Percentiles rank a stretch among this genome's conserved stretches.
Evolutionary conservation across 208 protist genomes (phyloP).

Genomic region (Crithidia brevicula): DNA sequence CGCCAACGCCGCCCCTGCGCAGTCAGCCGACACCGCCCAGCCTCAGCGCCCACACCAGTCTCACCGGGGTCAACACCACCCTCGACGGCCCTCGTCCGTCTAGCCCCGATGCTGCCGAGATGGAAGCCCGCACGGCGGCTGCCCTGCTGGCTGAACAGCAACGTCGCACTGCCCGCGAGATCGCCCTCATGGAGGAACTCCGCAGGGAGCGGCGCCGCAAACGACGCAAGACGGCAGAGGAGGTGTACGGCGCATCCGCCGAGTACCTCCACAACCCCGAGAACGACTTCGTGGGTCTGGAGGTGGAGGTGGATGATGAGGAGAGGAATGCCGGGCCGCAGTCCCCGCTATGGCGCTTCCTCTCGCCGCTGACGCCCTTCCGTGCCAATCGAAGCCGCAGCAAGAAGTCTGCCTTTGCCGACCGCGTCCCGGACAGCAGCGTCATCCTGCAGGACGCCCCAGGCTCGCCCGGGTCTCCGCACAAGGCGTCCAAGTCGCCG

Average conservation of each 20-base stretch:
- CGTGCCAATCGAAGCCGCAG: background rate
- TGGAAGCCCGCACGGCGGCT: slow-evolving; percentile 9
- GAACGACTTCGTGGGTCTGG: slow-evolving; percentile 2
- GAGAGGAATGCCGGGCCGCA: background rate
- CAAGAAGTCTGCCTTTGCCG: slow-evolving; percentile 22
- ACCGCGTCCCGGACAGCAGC: slow-evolving; percentile 3
- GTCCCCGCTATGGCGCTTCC: slow-evolving; percentile 24
- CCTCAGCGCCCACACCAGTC: background rate
- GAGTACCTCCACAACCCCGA: slow-evolving; percentile 37
- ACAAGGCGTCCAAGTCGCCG: background rate
- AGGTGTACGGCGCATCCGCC: slow-evolving; percentile 35
- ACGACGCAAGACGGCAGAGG: slow-evolving; percentile 41
- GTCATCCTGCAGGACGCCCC: background rate
- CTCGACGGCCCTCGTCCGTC: background rate
- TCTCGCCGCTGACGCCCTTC: slow-evolving; percentile 20
- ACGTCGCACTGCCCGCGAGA: slow-evolving; percentile 20
- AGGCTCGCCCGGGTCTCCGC: background rate
- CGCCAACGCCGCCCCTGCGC: slow-evolving; percentile 12
- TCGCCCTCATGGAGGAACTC: slow-evolving; percentile 35
- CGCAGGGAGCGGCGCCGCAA: slow-evolving; percentile 23
- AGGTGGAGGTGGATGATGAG: background rate
- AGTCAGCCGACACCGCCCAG: background rate
- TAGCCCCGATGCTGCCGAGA: slow-evolving; percentile 1
- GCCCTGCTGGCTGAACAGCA: slow-evolving; percentile 14
- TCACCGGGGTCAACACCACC: too few relatives aligned